Percentiles rank a stretch among this genome's conserved stretches.
These are phyloP conservation scores for Magnolia officinalis DNA, from an alignment of 164 flowering plant species.

Conservation along the genomic window DNA sequence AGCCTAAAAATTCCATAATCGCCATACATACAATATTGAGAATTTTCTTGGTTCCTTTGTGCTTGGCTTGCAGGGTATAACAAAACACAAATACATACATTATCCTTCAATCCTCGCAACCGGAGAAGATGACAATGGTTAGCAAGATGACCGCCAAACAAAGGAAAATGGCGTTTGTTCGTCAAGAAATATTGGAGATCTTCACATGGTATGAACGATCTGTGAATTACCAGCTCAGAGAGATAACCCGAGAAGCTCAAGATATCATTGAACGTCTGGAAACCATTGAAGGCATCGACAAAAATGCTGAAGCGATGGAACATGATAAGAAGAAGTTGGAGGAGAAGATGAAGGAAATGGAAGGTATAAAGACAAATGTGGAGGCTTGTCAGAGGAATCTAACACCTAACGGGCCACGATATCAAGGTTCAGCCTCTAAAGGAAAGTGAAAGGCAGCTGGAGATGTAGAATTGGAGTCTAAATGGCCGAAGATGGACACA, in stretches of 20 bases:
- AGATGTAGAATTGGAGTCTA: not conserved
- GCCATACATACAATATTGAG: too few species aligned
- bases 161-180: too few species aligned
- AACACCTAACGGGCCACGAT: not conserved
- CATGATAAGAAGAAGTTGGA: not conserved
- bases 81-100: too few species aligned
- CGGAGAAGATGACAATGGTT: too few species aligned
- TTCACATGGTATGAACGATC: too few species aligned
- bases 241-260: not conserved
- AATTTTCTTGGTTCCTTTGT: too few species aligned
- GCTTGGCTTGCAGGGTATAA: too few species aligned
- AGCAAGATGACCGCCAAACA: too few species aligned
- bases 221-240: not conserved
- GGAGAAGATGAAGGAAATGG: not conserved
- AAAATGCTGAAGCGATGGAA: not conserved
- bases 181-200: too few species aligned
- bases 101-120: too few species aligned
- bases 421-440: not conserved
- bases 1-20: too few species aligned
- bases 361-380: not conserved
- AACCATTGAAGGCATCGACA: not conserved
- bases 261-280: not conserved
- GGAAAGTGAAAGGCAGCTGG: not conserved
- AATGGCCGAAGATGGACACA: not conserved
- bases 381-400: not conserved